Percentiles rank a stretch among this genome's conserved stretches.
phyloP scores from a whole-genome alignment of 495 filamentous ascomycete genomes.

The Parathielavia hyrcaniae region DNA sequence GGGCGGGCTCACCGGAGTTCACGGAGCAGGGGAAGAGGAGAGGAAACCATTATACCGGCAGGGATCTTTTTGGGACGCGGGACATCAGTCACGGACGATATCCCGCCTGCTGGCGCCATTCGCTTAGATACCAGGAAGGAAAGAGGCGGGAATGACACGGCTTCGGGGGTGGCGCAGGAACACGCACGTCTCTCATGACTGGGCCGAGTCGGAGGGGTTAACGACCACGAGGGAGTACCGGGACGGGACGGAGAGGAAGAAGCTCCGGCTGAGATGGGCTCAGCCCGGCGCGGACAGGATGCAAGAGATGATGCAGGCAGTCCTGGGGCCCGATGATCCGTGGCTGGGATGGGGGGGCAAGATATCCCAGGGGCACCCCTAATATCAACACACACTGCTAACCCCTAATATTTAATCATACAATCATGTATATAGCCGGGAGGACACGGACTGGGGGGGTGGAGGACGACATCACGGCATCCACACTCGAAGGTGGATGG shows the following conservation, averaged over 20 bases:
- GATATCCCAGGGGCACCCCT: slow-evolving; percentile 1
- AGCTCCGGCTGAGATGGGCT: background rate
- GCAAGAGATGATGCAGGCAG: background rate
- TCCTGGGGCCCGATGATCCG: slow-evolving; percentile 7
- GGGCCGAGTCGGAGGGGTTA: slow-evolving; percentile 1
- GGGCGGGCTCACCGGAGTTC: slow-evolving; percentile 42
- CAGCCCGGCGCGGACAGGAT: background rate
- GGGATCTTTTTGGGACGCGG: slow-evolving; percentile 7
- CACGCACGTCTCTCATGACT: background rate
- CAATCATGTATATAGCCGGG: slow-evolving; percentile 26
- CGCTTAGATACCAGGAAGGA: slow-evolving; percentile 21
- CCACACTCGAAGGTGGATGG: slow-evolving; percentile 1
- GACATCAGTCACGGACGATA: slow-evolving; percentile 24
- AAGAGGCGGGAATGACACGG: background rate
- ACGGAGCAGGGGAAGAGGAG: slow-evolving; percentile 39
- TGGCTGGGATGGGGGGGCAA: slow-evolving; percentile 5
- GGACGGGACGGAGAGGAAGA: background rate
- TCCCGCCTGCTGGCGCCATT: slow-evolving; percentile 32
- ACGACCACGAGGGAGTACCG: background rate
- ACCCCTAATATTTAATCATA: slow-evolving; percentile 33
- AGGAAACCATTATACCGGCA: slow-evolving; percentile 26
- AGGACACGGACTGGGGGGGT: background rate
- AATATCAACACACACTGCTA: slow-evolving; percentile 21
- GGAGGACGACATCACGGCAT: slow-evolving; percentile 4
- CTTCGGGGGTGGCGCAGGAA: background rate